Conservation (phyloP, 2,329 filamentous ascomycete species). For the Hirsutella minnesotensis region DNA sequence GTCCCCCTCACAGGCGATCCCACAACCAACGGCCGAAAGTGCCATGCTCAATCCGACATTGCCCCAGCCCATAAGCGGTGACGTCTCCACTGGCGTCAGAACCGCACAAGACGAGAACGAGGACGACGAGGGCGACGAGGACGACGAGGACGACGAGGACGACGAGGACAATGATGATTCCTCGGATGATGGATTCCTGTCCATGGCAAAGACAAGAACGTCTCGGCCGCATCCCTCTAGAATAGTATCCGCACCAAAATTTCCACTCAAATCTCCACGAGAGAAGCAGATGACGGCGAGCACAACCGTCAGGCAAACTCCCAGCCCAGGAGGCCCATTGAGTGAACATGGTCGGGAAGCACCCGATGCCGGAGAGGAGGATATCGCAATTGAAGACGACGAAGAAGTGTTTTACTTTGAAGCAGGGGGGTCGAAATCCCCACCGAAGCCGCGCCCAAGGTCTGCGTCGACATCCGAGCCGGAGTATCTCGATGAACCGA, state of each 20-base stretch:
- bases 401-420: conserved; percentile 38
- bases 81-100: neutral
- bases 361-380: conserved; percentile 2
- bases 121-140: too few species aligned
- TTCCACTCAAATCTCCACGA: neutral
- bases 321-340: too few species aligned
- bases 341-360: too few species aligned
- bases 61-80: neutral
- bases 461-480: conserved; percentile 5
- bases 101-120: too few species aligned
- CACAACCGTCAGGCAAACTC: neutral
- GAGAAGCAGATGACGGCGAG: neutral
- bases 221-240: conserved; percentile 5
- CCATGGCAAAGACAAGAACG: conserved; percentile 25
- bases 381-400: conserved; percentile 4
- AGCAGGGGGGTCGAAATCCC: conserved; percentile 18
- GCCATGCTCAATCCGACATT: neutral
- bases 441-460: conserved; percentile 13
- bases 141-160: neutral
- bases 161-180: conserved; percentile 15
- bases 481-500: neutral
- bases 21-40: neutral
- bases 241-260: neutral
- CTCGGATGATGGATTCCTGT: conserved; percentile 28
- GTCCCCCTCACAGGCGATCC: neutral